These are phyloP conservation scores for Fusarium duplospermum DNA, from an alignment of 2,329 filamentous ascomycete genomes.

Conservation along the genomic window DNA sequence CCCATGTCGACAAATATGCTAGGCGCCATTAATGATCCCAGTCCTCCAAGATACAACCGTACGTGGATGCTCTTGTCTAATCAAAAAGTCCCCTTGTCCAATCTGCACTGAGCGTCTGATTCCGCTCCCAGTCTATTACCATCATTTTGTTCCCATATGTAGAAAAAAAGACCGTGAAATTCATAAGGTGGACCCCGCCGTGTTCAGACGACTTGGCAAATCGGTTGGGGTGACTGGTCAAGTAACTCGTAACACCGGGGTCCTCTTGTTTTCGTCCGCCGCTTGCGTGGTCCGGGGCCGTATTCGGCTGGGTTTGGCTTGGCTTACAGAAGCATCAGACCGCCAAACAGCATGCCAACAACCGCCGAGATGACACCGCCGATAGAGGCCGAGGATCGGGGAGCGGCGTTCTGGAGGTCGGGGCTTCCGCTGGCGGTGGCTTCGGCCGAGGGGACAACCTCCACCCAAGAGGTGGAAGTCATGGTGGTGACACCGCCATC, in stretches of 20 bases:
- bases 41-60: slow-evolving; percentile 28
- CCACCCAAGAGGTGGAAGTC: slow-evolving; percentile 63
- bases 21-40: slow-evolving; percentile 33
- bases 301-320: slow-evolving; percentile 10
- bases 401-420: slow-evolving; percentile 53
- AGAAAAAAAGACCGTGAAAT: slow-evolving; percentile 43
- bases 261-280: neutral
- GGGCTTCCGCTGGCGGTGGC: slow-evolving; percentile 45
- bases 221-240: neutral
- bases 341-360: slow-evolving; percentile 45
- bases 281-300: neutral
- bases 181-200: slow-evolving; percentile 35
- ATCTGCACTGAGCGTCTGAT: slow-evolving; percentile 35
- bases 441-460: slow-evolving; percentile 52
- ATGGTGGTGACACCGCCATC: slow-evolving; percentile 59
- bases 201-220: slow-evolving; percentile 7
- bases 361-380: slow-evolving; percentile 42
- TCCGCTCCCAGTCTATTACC: slow-evolving; percentile 40
- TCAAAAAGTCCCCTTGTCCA: slow-evolving; percentile 17
- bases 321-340: slow-evolving; percentile 44
- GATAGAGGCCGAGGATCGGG: slow-evolving; percentile 35
- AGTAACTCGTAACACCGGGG: slow-evolving; percentile 10
- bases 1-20: slow-evolving; percentile 31
- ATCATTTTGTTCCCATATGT: slow-evolving; percentile 29
- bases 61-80: slow-evolving; percentile 33